These are phyloP conservation scores for Nemania sp. DNA, from an alignment of 2,329 filamentous ascomycete genomes.

Conservation along the genomic window DNA sequence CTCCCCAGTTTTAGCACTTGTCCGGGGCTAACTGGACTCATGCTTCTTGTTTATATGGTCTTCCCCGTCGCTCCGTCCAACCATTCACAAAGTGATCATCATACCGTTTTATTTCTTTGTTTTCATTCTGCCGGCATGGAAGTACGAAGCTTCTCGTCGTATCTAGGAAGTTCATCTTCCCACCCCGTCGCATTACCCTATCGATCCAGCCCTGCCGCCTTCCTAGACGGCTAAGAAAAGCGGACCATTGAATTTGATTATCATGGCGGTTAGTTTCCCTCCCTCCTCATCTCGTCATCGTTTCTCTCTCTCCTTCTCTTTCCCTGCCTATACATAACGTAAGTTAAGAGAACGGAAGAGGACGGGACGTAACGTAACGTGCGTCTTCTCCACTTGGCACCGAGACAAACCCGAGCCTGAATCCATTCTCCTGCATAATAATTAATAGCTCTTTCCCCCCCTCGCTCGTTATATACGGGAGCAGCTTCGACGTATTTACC, in stretches of 20 bases:
- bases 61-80: constrained; percentile 34
- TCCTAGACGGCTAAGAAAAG: constrained; percentile 59
- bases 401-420: too few species aligned
- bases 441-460: background rate
- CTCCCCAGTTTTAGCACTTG: constrained; percentile 50
- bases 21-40: constrained; percentile 54
- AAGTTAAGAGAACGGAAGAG: too few species aligned
- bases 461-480: background rate
- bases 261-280: constrained; percentile 65
- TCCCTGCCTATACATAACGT: constrained; percentile 65
- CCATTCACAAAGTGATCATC: constrained; percentile 27
- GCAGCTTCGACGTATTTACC: background rate
- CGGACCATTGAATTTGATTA: constrained; percentile 69
- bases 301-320: constrained; percentile 60
- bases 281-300: too few species aligned
- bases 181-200: too few species aligned
- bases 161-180: too few species aligned
- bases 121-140: background rate
- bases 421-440: background rate
- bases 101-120: constrained; percentile 20
- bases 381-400: constrained; percentile 5
- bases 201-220: too few species aligned
- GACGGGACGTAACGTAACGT: too few species aligned
- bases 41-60: constrained; percentile 48
- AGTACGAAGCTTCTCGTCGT: background rate